These are phyloP conservation scores for Withania somnifera DNA, from an alignment of 305 asterid genomes.

Conservation along the genomic window DNA sequence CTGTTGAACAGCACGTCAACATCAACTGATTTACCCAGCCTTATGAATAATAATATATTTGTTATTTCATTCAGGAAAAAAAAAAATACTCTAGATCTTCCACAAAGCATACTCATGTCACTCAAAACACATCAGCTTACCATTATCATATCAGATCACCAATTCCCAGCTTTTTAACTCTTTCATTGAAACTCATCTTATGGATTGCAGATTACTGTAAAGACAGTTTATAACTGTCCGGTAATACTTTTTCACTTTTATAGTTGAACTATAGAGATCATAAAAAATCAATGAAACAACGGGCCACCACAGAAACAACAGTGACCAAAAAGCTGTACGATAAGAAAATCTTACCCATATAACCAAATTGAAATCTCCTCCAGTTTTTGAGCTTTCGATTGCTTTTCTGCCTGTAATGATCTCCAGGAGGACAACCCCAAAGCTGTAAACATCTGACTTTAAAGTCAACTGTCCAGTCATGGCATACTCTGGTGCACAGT, in stretches of 20 bases:
- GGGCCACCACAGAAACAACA: neutral
- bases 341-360: slow-evolving; percentile 44
- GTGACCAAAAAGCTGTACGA: neutral
- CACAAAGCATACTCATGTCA: neutral
- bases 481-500: slow-evolving; percentile 85
- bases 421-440: slow-evolving; percentile 82
- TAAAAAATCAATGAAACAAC: neutral
- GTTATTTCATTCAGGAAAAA: neutral
- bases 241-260: neutral
- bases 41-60: neutral
- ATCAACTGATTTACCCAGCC: neutral
- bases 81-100: neutral
- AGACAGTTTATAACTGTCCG: neutral
- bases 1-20: neutral
- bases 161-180: neutral
- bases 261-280: neutral
- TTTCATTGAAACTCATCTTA: neutral
- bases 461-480: slow-evolving; percentile 54
- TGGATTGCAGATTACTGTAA: neutral
- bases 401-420: slow-evolving; percentile 81
- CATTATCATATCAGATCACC: neutral
- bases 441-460: slow-evolving; percentile 87
- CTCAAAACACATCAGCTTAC: neutral
- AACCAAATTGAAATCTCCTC: slow-evolving; percentile 68
- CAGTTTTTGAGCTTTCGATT: slow-evolving; percentile 47